phyloP scores from a whole-genome alignment of 129 eudicot species.

The sunflower (Helianthus annuus) region DNA sequence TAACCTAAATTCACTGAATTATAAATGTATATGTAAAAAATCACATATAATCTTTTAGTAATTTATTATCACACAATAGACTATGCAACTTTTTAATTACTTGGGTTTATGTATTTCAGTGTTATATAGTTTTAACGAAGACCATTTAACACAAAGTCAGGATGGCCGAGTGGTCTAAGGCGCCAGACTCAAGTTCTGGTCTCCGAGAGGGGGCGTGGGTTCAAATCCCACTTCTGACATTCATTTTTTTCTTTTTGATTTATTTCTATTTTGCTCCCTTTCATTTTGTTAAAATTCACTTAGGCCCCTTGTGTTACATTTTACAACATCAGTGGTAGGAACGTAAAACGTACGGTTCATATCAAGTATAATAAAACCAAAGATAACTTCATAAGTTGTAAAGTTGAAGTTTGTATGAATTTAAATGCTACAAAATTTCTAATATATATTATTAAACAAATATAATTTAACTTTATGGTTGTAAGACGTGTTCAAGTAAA shows the following conservation, averaged over 20 bases:
- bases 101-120: no score
- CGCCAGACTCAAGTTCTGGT: conserved; percentile 99
- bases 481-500: no score
- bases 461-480: no score
- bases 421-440: no score
- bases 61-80: no score
- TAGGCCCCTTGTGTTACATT: neutral
- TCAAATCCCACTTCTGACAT: conserved; percentile 33
- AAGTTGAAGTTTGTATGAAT: no score
- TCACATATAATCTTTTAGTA: no score
- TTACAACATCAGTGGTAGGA: neutral
- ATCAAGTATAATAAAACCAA: no score
- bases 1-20: neutral
- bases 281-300: neutral
- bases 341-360: neutral
- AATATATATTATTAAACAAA: no score
- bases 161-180: conserved; percentile 99
- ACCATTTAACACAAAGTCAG: conserved; percentile 44
- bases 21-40: no score
- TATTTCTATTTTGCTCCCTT: neutral
- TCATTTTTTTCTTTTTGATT: neutral
- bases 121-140: neutral
- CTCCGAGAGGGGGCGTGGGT: conserved; percentile 48
- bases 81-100: no score
- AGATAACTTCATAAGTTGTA: no score